These are phyloP conservation scores for Trichoderma koningii DNA, from an alignment of 2,329 filamentous ascomycete genomes.

Conservation along the genomic window DNA sequence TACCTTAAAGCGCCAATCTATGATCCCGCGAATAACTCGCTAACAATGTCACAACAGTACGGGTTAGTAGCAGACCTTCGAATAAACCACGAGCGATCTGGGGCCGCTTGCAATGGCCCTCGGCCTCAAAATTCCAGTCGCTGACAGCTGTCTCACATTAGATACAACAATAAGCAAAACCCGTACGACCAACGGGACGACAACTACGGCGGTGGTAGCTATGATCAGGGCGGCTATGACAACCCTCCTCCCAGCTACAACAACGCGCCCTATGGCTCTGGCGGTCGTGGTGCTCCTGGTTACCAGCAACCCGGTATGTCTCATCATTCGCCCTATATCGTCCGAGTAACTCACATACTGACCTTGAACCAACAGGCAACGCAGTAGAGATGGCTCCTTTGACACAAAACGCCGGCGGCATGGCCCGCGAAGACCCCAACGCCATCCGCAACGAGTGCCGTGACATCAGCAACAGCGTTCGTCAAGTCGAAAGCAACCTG, in stretches of 20 bases:
- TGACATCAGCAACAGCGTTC: constrained; percentile 75
- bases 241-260: constrained; percentile 22
- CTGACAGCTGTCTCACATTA: constrained; percentile 42
- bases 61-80: constrained; percentile 47
- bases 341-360: neutral
- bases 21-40: constrained; percentile 29
- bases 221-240: constrained; percentile 30
- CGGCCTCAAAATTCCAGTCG: constrained; percentile 25
- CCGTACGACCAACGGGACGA: constrained; percentile 60
- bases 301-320: constrained; percentile 36
- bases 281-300: constrained; percentile 30
- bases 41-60: constrained; percentile 50
- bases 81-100: constrained; percentile 9
- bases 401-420: constrained; percentile 52
- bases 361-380: constrained; percentile 38
- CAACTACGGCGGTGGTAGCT: constrained; percentile 32
- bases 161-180: constrained; percentile 58
- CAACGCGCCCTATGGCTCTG: constrained; percentile 32
- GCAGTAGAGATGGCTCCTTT: constrained; percentile 74
- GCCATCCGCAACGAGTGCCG: constrained; percentile 82
- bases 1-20: neutral
- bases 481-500: constrained; percentile 71
- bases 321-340: neutral
- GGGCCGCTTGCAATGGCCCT: constrained; percentile 6
- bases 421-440: constrained; percentile 63